Evolutionary conservation across 495 filamentous ascomycete genomes (phyloP).

Genomic region (Oleoguttula mirabilis): DNA sequence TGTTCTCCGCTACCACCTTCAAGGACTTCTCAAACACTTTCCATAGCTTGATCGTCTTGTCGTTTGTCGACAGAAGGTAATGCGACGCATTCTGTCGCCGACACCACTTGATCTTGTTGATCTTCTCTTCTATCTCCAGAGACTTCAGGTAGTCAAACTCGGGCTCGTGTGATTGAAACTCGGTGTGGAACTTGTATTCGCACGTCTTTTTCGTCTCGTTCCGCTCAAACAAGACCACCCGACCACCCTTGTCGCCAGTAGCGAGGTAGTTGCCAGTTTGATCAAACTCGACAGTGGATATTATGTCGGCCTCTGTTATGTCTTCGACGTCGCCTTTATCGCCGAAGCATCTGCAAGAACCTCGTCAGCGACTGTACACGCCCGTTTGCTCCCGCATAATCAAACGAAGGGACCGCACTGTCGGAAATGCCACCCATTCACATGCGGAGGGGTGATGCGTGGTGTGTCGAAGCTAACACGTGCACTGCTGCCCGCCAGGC

Average conservation of each 20-base stretch:
- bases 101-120: conserved; percentile 99
- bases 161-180: conserved; percentile 98
- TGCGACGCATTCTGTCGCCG: conserved; percentile 94
- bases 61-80: conserved; percentile 95
- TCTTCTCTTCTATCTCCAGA: conserved; percentile 98
- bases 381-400: too few relatives aligned
- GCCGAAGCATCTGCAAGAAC: conserved; percentile 60
- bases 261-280: conserved; percentile 97
- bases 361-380: too few relatives aligned
- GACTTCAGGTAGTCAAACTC: conserved; percentile 99
- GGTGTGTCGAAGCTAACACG: too few relatives aligned
- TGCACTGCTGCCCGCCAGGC: too few relatives aligned
- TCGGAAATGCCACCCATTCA: not conserved
- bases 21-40: conserved; percentile 99
- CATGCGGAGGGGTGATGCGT: not conserved
- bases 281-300: conserved; percentile 98
- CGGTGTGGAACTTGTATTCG: conserved; percentile 99
- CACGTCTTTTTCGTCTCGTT: conserved; percentile 99
- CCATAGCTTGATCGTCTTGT: conserved; percentile 99
- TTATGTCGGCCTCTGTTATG: conserved; percentile 99
- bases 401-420: not conserved
- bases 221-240: conserved; percentile 92
- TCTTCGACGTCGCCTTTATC: conserved; percentile 99
- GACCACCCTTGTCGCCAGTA: conserved; percentile 93
- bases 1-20: conserved; percentile 98